A percentile compares a stretch with the other conserved stretches of the same genome.
Conservation (phyloP, 208 protist genomes). For the Trypanosoma conorhini region DNA sequence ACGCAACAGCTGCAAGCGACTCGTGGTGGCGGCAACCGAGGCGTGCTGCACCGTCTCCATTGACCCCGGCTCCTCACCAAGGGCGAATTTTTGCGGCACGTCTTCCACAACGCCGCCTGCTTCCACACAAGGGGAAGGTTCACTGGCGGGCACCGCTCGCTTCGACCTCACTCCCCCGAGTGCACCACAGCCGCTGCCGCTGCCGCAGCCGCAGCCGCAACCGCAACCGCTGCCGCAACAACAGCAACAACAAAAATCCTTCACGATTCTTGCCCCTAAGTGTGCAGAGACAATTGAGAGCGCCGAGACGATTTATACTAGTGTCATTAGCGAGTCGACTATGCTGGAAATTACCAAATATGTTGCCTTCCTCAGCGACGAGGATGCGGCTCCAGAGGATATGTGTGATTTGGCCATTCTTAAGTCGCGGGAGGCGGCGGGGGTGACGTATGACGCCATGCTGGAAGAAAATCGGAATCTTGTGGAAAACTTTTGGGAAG, state of each 20-base stretch:
- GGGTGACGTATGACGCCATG: conserved; percentile 58
- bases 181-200: neutral
- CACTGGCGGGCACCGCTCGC: conserved; percentile 12
- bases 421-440: conserved; percentile 55
- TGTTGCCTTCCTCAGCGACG: conserved; percentile 77
- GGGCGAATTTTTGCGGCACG: neutral
- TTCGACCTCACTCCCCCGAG: neutral
- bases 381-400: conserved; percentile 80
- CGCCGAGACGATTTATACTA: conserved; percentile 79
- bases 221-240: conserved; percentile 5
- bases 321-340: conserved; percentile 69
- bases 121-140: neutral
- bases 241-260: conserved; percentile 2
- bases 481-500: conserved; percentile 77
- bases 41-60: conserved; percentile 35
- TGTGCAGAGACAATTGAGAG: conserved; percentile 55
- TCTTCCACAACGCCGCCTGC: neutral
- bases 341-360: conserved; percentile 80
- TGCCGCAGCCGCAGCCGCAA: conserved; percentile 2
- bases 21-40: conserved; percentile 72
- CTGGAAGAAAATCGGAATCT: conserved; percentile 55
- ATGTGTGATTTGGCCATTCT: conserved; percentile 73
- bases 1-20: conserved; percentile 79
- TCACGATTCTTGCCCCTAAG: conserved; percentile 26
- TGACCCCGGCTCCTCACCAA: neutral